Conservation (phyloP, 2,329 filamentous ascomycete species). For the Aspergillus clavatus region DNA sequence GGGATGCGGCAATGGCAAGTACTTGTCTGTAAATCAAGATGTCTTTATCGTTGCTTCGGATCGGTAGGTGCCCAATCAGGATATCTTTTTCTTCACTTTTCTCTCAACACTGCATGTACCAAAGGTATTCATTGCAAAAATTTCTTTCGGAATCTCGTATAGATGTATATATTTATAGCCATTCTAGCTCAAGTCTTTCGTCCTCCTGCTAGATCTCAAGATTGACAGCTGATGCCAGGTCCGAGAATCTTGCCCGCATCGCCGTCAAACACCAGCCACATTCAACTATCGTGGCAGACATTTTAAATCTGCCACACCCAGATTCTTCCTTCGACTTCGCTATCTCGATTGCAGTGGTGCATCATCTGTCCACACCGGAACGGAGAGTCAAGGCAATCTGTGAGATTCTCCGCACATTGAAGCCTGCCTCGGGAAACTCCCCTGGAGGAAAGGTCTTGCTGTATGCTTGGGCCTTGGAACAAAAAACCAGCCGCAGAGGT, state of each 20-base stretch:
- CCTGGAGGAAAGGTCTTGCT: constrained; percentile 65
- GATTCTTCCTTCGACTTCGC: constrained; percentile 68
- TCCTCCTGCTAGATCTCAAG: neutral
- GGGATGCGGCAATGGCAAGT: constrained; percentile 97
- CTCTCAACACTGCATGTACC: too few relatives aligned
- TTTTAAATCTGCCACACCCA: constrained; percentile 75
- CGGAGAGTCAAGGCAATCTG: constrained; percentile 69
- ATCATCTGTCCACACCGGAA: constrained; percentile 77
- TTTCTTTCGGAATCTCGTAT: neutral
- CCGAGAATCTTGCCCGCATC: constrained; percentile 54
- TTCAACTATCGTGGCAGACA: constrained; percentile 73
- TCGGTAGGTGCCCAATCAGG: constrained; percentile 57
- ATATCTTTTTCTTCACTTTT: too few relatives aligned
- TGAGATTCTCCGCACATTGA: constrained; percentile 64
- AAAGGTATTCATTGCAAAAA: constrained; percentile 1
- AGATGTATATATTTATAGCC: neutral
- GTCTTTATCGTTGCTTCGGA: constrained; percentile 83
- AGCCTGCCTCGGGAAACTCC: constrained; percentile 17
- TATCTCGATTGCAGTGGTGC: constrained; percentile 89
- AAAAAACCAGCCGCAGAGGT: constrained; percentile 76
- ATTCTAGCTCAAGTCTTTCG: neutral
- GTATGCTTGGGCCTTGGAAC: constrained; percentile 95
- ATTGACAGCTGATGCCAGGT: constrained; percentile 39
- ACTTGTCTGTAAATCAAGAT: constrained; percentile 70
- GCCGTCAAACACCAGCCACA: constrained; percentile 57